Evolutionary conservation across 208 protist species (phyloP).

Genomic region (Herpetomonas muscarum): DNA sequence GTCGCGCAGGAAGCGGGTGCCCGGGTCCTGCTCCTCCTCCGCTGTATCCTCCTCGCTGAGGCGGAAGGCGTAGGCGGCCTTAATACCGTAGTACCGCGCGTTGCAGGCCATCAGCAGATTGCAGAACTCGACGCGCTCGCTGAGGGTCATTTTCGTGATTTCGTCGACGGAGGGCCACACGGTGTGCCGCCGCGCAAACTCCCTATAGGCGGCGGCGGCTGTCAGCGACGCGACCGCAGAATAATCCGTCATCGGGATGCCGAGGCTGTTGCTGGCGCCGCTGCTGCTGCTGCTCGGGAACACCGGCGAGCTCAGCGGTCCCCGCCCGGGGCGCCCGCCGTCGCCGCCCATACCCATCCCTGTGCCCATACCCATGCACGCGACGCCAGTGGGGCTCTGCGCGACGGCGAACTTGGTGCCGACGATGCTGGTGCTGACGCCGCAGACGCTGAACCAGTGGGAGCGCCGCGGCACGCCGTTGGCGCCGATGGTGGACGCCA

Average conservation of each 20-base stretch:
- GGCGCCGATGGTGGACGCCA: not conserved
- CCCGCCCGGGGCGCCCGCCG: too few species aligned
- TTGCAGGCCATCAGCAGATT: slow-evolving; percentile 11
- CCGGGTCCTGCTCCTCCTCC: slow-evolving; percentile 18
- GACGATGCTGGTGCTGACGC: slow-evolving; percentile 26
- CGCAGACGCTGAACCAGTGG: slow-evolving; percentile 50
- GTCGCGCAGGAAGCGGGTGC: slow-evolving; percentile 50
- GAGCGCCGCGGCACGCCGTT: slow-evolving; percentile 35
- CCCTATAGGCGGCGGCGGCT: not conserved
- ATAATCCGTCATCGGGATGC: too few species aligned
- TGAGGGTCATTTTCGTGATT: not conserved
- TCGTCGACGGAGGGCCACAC: not conserved
- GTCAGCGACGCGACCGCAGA: too few species aligned
- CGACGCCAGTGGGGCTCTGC: too few species aligned
- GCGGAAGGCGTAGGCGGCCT: slow-evolving; percentile 48
- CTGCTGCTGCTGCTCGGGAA: too few species aligned
- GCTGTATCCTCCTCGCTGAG: slow-evolving; percentile 28
- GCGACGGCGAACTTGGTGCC: too few species aligned
- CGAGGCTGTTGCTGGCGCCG: too few species aligned
- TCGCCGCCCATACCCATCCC: too few species aligned
- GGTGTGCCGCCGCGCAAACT: not conserved
- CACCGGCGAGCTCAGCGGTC: too few species aligned
- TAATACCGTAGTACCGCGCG: slow-evolving; percentile 41
- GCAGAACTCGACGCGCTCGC: not conserved
- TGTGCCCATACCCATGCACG: too few species aligned